These are phyloP conservation scores for Apiospora rasikravindrae DNA, from an alignment of 2,329 filamentous ascomycete genomes.

Conservation along the genomic window DNA sequence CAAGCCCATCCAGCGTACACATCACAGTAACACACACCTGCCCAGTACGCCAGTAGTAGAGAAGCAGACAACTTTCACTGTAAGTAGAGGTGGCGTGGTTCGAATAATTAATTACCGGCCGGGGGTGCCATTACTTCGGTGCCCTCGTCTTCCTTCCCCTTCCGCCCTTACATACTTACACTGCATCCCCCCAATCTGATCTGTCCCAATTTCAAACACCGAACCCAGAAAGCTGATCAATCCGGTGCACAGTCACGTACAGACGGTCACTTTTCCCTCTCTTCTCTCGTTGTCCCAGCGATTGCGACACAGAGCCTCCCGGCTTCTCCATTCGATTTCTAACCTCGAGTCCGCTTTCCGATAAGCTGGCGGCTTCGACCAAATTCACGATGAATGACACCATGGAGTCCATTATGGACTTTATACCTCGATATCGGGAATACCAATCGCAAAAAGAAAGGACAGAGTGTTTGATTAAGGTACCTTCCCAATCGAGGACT, in stretches of 20 bases:
- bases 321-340: neutral
- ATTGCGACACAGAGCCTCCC: neutral
- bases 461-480: conserved; percentile 54
- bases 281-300: neutral
- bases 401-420: conserved; percentile 45
- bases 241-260: neutral
- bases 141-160: neutral
- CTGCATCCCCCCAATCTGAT: neutral
- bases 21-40: conserved; percentile 5
- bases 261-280: neutral
- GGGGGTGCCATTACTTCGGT: neutral
- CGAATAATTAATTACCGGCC: neutral
- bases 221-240: neutral
- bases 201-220: neutral
- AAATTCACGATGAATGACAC: conserved; percentile 27
- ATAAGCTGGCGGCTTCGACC: conserved; percentile 1
- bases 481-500: conserved; percentile 28
- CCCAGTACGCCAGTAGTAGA: neutral
- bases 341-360: neutral
- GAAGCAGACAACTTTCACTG: conserved; percentile 5
- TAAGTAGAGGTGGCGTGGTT: conserved; percentile 9
- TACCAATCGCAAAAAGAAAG: conserved; percentile 48
- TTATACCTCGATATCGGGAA: conserved; percentile 52
- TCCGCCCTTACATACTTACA: conserved; percentile 10
- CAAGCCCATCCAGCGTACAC: conserved; percentile 1